Evolutionary conservation across 345 rosid genomes (phyloP).

Genomic region (Heritiera littoralis): DNA sequence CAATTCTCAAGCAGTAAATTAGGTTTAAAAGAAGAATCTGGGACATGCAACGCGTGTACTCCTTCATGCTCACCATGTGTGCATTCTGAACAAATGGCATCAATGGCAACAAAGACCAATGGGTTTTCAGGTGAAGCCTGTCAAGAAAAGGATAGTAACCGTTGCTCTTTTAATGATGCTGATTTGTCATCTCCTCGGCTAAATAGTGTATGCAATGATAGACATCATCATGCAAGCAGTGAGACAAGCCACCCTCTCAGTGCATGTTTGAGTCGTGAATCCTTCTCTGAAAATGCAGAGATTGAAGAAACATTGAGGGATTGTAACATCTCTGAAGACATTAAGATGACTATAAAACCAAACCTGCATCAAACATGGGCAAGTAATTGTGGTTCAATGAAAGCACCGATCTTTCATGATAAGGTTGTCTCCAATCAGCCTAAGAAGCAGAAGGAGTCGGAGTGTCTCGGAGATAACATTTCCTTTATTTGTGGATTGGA

Average conservation of each 20-base stretch:
- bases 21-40: constrained; percentile 11
- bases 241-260: constrained; percentile 29
- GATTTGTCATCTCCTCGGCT: constrained; percentile 12
- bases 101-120: constrained; percentile 18
- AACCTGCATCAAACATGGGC: background rate
- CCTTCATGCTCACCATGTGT: constrained; percentile 22
- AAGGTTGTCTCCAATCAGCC: background rate
- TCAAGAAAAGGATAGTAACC: constrained; percentile 22
- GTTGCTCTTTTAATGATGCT: constrained; percentile 16
- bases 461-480: constrained; percentile 29
- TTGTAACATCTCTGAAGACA: constrained; percentile 10
- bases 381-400: background rate
- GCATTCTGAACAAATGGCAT: constrained; percentile 17
- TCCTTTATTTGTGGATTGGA: constrained; percentile 25
- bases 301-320: constrained; percentile 20
- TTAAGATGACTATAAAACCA: constrained; percentile 6
- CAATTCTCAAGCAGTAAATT: constrained; percentile 8
- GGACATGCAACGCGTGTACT: constrained; percentile 12
- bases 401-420: constrained; percentile 2
- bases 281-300: constrained; percentile 29
- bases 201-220: constrained; percentile 13
- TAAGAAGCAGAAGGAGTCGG: constrained; percentile 19
- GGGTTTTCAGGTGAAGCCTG: constrained; percentile 20
- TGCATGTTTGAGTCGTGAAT: constrained; percentile 33
- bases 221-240: constrained; percentile 24